phyloP scores from a whole-genome alignment of 1,284 basidiomycete genomes.

The Irpex rosettiformis region DNA sequence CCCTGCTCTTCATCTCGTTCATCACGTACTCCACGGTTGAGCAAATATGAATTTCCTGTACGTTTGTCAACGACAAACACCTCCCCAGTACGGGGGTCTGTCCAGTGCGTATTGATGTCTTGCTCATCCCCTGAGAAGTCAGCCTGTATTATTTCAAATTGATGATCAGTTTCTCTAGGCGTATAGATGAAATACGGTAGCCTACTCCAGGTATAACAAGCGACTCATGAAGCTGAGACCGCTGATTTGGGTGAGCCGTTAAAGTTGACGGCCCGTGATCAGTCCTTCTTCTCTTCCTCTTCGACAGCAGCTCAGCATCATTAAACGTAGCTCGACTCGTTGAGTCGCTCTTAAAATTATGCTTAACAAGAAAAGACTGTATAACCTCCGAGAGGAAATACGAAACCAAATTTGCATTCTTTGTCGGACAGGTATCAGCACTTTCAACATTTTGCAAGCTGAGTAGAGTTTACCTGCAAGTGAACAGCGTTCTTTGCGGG shows the following conservation, averaged over 20 bases:
- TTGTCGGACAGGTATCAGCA: background rate
- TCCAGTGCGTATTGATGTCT: conserved; percentile 45
- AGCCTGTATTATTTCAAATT: no score
- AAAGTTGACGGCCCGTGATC: background rate
- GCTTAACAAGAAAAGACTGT: conserved; percentile 59
- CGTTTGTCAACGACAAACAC: conserved; percentile 66
- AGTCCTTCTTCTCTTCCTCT: conserved; percentile 15
- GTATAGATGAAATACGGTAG: background rate
- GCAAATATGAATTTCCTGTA: conserved; percentile 53
- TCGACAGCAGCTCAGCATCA: conserved; percentile 15
- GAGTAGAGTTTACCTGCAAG: conserved; percentile 51
- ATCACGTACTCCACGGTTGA: conserved; percentile 24
- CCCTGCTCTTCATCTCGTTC: background rate
- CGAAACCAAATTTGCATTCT: conserved; percentile 49
- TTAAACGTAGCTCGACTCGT: background rate
- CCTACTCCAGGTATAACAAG: background rate
- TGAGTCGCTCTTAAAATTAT: conserved; percentile 49
- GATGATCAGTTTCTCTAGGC: background rate
- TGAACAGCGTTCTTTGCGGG: conserved; percentile 70
- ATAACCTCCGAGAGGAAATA: conserved; percentile 58
- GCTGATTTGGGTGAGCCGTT: background rate
- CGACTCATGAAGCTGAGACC: background rate
- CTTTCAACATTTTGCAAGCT: no score
- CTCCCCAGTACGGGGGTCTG: conserved; percentile 62
- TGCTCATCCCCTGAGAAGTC: conserved; percentile 8